Evolutionary conservation across 1,139 yeast species (phyloP), one percentile per base, ranked within the genome.

Genomic region (Scheffersomyces illinoinensis): DNA sequence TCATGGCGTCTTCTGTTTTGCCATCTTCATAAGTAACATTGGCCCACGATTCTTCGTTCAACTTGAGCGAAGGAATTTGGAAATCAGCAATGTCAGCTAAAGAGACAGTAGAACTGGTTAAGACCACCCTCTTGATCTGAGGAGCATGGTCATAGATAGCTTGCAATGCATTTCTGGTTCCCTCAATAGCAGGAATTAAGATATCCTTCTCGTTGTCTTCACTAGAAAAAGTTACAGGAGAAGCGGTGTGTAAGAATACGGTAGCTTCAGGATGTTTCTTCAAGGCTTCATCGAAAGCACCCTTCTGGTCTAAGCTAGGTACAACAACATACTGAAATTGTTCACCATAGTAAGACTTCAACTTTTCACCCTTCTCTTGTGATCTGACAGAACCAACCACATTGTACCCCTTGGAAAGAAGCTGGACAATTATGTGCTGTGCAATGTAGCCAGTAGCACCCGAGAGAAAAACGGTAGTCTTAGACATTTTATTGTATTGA

Each of bases 391-490:
- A 64, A 4, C 81, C 82, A 18, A 76, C 65, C 1, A 78, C 81
- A 20, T 60, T 58, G 64, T 77, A 76, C 5, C 72, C 73, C 43
- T 70, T 61, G 7, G 64, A 63, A 23, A 77, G 54, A 43, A 77
- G 69, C 19, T 62, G 59, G 57, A 71, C 64, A 48, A 71, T 65
- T 7, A 75, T 64, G 56, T 75, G 75, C 55, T 70, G 72, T 19
- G 82, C 81, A 58, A 78, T 72, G 60, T 70, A 77, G 5, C 82
- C 82, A 20, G 76, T 70, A 24, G 79, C 82, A 20, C 82, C 82
- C 6, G 81, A 71, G 24, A 79, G 76, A 54, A 76, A 75, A 26
- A 75, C 76, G 8, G 68, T 53, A 26, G 56, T 47, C 17, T 50
- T 53, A 26, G 57, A 55, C 57, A 55, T 55, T 10, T 18, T 55